Evolutionary conservation across 306 rosid genomes (phyloP).

Genomic region (Medicago arabica): DNA sequence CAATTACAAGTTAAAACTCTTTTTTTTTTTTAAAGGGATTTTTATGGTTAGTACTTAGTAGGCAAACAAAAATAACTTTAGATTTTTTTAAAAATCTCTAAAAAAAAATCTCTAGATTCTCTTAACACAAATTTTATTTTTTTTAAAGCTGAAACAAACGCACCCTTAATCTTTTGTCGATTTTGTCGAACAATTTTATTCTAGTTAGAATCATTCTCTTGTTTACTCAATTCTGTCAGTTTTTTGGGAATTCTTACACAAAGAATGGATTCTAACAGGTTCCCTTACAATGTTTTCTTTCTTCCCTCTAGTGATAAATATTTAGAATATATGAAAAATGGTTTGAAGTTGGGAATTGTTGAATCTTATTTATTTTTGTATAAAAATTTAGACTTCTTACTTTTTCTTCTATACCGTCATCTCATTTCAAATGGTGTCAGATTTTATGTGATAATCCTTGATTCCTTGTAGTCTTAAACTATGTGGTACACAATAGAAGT

Average conservation of each 20-base stretch:
- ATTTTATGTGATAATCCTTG: slow-evolving; percentile 21
- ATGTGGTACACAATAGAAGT: slow-evolving; percentile 40
- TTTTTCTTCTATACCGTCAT: slow-evolving; percentile 20
- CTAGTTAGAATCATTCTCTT: background rate
- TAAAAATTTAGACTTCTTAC: slow-evolving; percentile 5
- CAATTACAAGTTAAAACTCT: too few relatives aligned
- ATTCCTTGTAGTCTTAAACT: slow-evolving; percentile 37
- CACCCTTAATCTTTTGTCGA: background rate
- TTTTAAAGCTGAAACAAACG: too few relatives aligned
- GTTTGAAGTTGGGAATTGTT: background rate
- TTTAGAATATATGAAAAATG: slow-evolving; percentile 15
- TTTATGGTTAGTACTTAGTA: too few relatives aligned
- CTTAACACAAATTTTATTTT: too few relatives aligned
- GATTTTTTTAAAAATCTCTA: too few relatives aligned
- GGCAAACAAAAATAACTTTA: too few relatives aligned
- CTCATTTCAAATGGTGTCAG: slow-evolving; percentile 10
- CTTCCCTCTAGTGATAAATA: slow-evolving; percentile 12
- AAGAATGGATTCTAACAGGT: background rate
- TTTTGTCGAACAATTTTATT: background rate
- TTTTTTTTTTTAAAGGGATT: too few relatives aligned
- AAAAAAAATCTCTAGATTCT: too few relatives aligned
- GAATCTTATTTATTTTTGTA: slow-evolving; percentile 15
- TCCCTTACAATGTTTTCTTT: background rate
- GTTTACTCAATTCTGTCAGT: background rate
- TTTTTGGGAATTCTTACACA: background rate